Evolutionary conservation across 129 eudicot species (phyloP), one percentile per base, ranked within the genome.

Genomic region (Chrysanthemum seticuspe): DNA sequence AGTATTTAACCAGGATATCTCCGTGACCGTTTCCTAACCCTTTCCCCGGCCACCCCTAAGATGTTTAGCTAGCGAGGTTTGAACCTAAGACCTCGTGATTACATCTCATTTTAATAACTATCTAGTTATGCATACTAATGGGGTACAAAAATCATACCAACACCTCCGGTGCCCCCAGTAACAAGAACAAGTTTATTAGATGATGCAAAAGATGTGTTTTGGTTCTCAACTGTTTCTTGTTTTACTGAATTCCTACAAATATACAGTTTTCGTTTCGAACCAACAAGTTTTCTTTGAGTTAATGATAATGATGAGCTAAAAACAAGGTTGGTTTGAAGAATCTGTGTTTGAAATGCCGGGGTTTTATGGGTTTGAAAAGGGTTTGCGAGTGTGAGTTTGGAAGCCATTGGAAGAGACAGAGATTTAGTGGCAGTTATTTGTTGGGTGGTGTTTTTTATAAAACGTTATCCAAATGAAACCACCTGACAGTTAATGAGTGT

Each of bases 111-210:
- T 40, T 40, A 40, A 40, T 40, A 40, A 40, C 47, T 40, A 40
- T 40, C 10, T 40, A 40, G 2, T 40, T 40, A 40, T 7, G 47
- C 7, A 55, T 7, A 62, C 27, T 25, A 62, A 15, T n/a, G 18
- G 14, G 10, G 21, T 31, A 77, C 63, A 52, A 2, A 40, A 62
- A 18, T 4, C 64, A 15, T 80, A 92, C 98, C 98, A 52, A 89
- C 96, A 13, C 98, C 96, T 13, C 98, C 98, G 8, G 96, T 79
- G 79, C 92, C 98, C 51, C 98, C 98, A 67, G 78, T 84, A 67
- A 92, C 96, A 48, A 92, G 96, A 74, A 92, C 95, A 10, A 87
- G 83, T 82, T 89, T 89, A 51, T 92, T 80, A 60, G 95, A 80
- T 60, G 74, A 55, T 21, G 82, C 31, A 36, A 78, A 31, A 66